A percentile compares a stretch with the other conserved stretches of the same genome.
phyloP scores from a whole-genome alignment of 1,139 yeast species.

The Chernovozyma aurita region DNA sequence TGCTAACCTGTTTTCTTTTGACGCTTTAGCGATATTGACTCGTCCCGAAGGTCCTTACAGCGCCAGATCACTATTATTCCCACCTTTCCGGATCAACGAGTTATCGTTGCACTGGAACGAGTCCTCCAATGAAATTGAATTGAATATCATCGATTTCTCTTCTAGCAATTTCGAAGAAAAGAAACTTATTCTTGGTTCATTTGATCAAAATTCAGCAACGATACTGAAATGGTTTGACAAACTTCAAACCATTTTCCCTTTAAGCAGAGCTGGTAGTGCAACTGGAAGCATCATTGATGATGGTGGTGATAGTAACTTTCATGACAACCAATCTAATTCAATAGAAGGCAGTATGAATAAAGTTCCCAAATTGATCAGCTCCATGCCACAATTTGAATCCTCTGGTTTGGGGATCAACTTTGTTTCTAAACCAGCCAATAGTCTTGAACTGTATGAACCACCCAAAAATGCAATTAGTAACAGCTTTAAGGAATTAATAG shows the following conservation, averaged over 20 bases:
- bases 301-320: neutral
- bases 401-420: conserved; percentile 35
- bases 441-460: neutral
- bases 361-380: conserved; percentile 1
- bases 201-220: neutral
- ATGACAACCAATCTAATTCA: neutral
- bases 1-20: conserved; percentile 12
- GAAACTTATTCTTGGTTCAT: neutral
- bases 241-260: conserved; percentile 28
- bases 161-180: neutral
- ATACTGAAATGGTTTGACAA: conserved; percentile 24
- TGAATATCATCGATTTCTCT: conserved; percentile 3
- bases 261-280: neutral
- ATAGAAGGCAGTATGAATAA: neutral
- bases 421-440: conserved; percentile 7
- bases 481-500: conserved; percentile 1
- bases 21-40: conserved; percentile 38
- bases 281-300: neutral
- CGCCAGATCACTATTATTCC: conserved; percentile 32
- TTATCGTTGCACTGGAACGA: conserved; percentile 19
- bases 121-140: conserved; percentile 5
- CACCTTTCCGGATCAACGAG: conserved; percentile 38
- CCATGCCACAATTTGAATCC: neutral
- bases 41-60: conserved; percentile 11
- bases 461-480: neutral